phyloP scores from a whole-genome alignment of 345 rosid genomes.

The Nephelium lappaceum region DNA sequence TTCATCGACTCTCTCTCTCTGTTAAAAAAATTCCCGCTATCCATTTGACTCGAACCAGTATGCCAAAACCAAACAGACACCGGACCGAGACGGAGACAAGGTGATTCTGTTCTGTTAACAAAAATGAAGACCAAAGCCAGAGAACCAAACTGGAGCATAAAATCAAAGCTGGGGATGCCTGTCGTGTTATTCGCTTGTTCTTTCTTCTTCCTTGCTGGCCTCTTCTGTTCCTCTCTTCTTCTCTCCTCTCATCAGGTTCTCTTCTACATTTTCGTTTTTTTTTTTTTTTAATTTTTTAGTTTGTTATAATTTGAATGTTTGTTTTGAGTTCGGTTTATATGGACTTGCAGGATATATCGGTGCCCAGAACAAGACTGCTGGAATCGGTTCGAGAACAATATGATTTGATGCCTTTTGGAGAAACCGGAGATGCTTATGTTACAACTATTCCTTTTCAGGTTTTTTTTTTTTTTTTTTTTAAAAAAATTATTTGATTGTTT shows the following conservation, averaged over 20 bases:
- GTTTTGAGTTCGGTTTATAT: not conserved
- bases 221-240: slow-evolving; percentile 38
- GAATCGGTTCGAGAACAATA: slow-evolving; percentile 29
- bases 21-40: slow-evolving; percentile 4
- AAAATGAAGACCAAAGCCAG: slow-evolving; percentile 38
- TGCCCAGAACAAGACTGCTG: slow-evolving; percentile 22
- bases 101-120: not conserved
- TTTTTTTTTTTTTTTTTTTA: not conserved
- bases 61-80: not conserved
- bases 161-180: slow-evolving; percentile 38
- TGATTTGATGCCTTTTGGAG: slow-evolving; percentile 38
- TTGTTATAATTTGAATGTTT: not conserved
- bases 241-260: slow-evolving; percentile 52
- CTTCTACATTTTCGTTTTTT: not conserved
- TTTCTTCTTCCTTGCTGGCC: slow-evolving; percentile 57
- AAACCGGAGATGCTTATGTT: slow-evolving; percentile 52
- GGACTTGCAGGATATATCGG: slow-evolving; percentile 24
- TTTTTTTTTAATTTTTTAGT: not conserved
- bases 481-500: not conserved
- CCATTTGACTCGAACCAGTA: not conserved
- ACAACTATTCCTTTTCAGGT: slow-evolving; percentile 65
- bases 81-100: slow-evolving; percentile 9
- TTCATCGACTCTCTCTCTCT: not conserved
- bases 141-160: slow-evolving; percentile 32
- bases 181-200: slow-evolving; percentile 42